A percentile compares a stretch with the other conserved stretches of the same genome.
Evolutionary conservation across 1,284 basidiomycete genomes (phyloP).

Genomic region (Sporisorium iseilematis-ciliati): DNA sequence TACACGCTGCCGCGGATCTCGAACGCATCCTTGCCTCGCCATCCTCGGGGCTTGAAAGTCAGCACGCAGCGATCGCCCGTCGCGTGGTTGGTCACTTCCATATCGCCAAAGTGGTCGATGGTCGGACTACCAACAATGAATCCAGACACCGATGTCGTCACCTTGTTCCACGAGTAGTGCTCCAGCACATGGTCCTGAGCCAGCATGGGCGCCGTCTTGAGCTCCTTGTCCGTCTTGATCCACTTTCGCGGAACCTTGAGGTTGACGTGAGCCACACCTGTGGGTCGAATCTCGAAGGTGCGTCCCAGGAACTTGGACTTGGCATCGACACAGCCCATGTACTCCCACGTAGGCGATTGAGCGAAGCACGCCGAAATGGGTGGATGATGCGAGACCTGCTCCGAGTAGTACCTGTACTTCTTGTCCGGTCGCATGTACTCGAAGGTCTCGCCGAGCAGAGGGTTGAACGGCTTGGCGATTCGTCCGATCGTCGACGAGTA

Average conservation of each 20-base stretch:
- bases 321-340: conserved; percentile 77
- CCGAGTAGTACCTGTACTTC: conserved; percentile 88
- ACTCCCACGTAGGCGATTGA: conserved; percentile 88
- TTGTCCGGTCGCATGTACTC: conserved; percentile 87
- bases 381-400: conserved; percentile 96
- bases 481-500: conserved; percentile 88
- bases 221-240: conserved; percentile 48
- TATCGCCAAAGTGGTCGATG: conserved; percentile 95
- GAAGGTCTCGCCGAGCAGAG: conserved; percentile 83
- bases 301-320: conserved; percentile 76
- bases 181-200: conserved; percentile 69
- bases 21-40: conserved; percentile 90
- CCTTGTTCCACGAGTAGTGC: conserved; percentile 93
- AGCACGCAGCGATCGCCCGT: conserved; percentile 90
- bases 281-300: conserved; percentile 95
- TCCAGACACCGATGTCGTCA: conserved; percentile 75
- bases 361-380: conserved; percentile 93
- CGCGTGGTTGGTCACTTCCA: conserved; percentile 91
- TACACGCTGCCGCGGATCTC: conserved; percentile 90
- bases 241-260: conserved; percentile 74
- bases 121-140: conserved; percentile 93
- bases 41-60: conserved; percentile 95
- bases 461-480: conserved; percentile 70
- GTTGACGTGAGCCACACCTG: conserved; percentile 90
- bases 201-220: conserved; percentile 28